Conservation (phyloP, 345 rosid genomes). For the Dipteronia dyeriana region DNA sequence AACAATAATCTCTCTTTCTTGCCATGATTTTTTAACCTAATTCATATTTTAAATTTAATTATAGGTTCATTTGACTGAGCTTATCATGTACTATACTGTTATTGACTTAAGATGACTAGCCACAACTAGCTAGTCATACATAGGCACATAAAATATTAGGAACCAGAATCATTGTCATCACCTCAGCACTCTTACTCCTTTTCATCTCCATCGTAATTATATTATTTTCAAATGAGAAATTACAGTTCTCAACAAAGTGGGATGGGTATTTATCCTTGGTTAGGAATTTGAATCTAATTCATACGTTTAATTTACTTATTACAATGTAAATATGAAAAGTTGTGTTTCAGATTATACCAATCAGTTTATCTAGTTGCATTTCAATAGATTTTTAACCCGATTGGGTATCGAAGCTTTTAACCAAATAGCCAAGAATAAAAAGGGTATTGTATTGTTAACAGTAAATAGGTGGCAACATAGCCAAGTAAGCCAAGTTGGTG, state of each 20-base stretch:
- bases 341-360: too few species aligned
- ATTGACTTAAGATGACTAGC: conserved; percentile 13
- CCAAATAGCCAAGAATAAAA: too few species aligned
- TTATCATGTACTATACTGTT: background rate
- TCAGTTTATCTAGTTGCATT: too few species aligned
- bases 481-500: background rate
- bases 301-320: too few species aligned
- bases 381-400: too few species aligned
- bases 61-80: conserved; percentile 29
- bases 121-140: background rate
- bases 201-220: background rate
- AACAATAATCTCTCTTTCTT: conserved; percentile 2
- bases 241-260: too few species aligned
- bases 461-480: background rate
- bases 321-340: too few species aligned
- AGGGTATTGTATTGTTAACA: too few species aligned
- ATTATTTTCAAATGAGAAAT: too few species aligned
- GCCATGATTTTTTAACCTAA: background rate
- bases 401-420: too few species aligned
- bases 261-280: too few species aligned
- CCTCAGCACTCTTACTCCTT: background rate
- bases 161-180: background rate
- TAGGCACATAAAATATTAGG: background rate
- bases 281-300: too few species aligned
- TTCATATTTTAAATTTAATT: background rate